Conservation (phyloP, 768 basidiomycete genomes). For the Hysterangium stoloniferum region DNA sequence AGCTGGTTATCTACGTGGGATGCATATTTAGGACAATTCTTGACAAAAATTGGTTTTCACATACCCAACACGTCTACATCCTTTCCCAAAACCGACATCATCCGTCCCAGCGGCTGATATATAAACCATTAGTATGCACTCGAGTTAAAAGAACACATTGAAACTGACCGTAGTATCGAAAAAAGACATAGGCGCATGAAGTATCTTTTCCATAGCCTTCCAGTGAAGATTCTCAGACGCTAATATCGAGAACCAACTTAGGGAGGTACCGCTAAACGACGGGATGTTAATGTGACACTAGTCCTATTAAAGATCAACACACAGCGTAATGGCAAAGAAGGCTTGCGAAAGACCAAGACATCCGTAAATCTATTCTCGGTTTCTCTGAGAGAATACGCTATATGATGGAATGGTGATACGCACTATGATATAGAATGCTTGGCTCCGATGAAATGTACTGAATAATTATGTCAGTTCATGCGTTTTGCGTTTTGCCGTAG, state of each 20-base stretch:
- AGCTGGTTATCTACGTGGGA: conserved; percentile 44
- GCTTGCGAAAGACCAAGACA: conserved; percentile 52
- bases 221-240: conserved; percentile 60
- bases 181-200: conserved; percentile 69
- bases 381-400: background rate
- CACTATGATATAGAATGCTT: conserved; percentile 51
- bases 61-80: conserved; percentile 48
- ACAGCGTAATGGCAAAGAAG: conserved; percentile 51
- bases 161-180: conserved; percentile 62
- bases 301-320: conserved; percentile 16
- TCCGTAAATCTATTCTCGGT: conserved; percentile 44
- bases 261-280: conserved; percentile 36
- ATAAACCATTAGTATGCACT: conserved; percentile 1
- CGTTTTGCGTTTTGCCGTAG: background rate
- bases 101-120: conserved; percentile 48
- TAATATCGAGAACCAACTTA: conserved; percentile 49
- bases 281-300: background rate
- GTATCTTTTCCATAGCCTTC: conserved; percentile 45
- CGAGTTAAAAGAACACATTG: conserved; percentile 1
- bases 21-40: background rate
- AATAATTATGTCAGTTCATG: background rate
- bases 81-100: conserved; percentile 56
- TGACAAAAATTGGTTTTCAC: background rate
- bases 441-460: conserved; percentile 39
- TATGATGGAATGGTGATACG: background rate